phyloP scores from a whole-genome alignment of 2,329 filamentous ascomycete species.

The Alternaria sp. region DNA sequence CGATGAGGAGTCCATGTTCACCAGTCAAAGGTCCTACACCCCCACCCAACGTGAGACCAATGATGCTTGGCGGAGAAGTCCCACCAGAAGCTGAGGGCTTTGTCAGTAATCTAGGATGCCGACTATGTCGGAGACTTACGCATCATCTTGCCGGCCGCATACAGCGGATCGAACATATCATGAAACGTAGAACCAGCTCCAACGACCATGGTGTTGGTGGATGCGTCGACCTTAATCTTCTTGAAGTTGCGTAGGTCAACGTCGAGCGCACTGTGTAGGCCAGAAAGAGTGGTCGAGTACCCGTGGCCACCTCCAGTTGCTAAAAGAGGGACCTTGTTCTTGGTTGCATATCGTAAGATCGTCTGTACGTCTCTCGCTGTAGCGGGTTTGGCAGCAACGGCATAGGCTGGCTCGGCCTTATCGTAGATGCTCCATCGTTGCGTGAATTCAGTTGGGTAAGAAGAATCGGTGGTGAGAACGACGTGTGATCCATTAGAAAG shows the following conservation, averaged over 20 bases:
- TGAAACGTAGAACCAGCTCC: not conserved
- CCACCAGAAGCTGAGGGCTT: not conserved
- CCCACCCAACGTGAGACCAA: slow-evolving; percentile 62
- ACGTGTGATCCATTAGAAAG: not conserved
- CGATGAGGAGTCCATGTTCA: slow-evolving; percentile 38
- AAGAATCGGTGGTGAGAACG: not conserved
- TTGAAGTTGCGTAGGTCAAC: not conserved
- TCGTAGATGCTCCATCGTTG: slow-evolving; percentile 3
- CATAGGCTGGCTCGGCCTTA: not conserved
- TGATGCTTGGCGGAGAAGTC: slow-evolving; percentile 52
- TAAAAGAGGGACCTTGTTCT: not conserved
- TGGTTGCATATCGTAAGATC: not conserved
- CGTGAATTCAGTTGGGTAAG: not conserved
- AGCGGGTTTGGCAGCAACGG: not conserved
- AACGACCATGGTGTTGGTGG: not conserved
- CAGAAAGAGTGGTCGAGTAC: not conserved
- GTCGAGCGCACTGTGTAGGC: not conserved
- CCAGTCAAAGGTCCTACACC: slow-evolving; percentile 62
- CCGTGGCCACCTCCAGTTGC: not conserved
- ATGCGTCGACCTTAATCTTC: not conserved
- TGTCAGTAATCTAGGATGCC: not conserved
- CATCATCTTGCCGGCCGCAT: not conserved
- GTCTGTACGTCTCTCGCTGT: not conserved
- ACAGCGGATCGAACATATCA: slow-evolving; percentile 1
- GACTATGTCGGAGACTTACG: not conserved